Conservation (phyloP, 169 alveolate genomes). For the Babesia gibsoni region DNA sequence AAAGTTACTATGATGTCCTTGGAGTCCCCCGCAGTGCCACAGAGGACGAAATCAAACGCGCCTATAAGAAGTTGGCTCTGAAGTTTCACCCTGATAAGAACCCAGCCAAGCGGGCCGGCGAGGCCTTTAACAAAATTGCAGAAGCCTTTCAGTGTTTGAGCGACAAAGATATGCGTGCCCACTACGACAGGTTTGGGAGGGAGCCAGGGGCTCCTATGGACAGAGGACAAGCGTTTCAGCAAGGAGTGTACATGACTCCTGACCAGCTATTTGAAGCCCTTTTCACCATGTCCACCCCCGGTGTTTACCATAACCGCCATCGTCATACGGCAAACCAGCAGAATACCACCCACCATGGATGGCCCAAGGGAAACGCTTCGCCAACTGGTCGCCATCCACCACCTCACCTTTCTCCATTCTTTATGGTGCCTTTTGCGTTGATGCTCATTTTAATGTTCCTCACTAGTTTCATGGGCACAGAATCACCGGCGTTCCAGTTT, state of each 20-base stretch:
- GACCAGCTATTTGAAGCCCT: conserved; percentile 52
- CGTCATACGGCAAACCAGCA: conserved; percentile 19
- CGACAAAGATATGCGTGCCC: conserved; percentile 83
- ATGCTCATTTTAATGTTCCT: background rate
- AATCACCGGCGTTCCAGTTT: conserved; percentile 28
- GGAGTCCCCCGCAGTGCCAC: conserved; percentile 86
- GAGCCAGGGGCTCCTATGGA: conserved; percentile 7
- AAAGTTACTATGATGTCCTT: conserved; percentile 87
- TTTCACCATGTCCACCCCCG: conserved; percentile 42
- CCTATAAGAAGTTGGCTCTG: conserved; percentile 92
- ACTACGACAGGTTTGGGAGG: conserved; percentile 76
- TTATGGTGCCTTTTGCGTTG: background rate
- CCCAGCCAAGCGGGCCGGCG: conserved; percentile 92
- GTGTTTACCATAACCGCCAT: background rate
- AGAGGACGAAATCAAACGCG: conserved; percentile 86
- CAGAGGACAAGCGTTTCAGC: background rate
- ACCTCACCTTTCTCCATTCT: background rate
- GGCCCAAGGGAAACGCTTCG: background rate
- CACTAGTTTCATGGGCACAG: background rate
- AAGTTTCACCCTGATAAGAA: conserved; percentile 96
- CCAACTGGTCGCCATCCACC: background rate
- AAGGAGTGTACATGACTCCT: conserved; percentile 32
- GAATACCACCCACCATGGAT: background rate
- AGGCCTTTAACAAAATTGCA: conserved; percentile 91
- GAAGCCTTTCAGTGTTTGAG: conserved; percentile 89